These are phyloP conservation scores for Sistotremastrum suecicum DNA, from an alignment of 768 basidiomycete genomes.

Conservation along the genomic window DNA sequence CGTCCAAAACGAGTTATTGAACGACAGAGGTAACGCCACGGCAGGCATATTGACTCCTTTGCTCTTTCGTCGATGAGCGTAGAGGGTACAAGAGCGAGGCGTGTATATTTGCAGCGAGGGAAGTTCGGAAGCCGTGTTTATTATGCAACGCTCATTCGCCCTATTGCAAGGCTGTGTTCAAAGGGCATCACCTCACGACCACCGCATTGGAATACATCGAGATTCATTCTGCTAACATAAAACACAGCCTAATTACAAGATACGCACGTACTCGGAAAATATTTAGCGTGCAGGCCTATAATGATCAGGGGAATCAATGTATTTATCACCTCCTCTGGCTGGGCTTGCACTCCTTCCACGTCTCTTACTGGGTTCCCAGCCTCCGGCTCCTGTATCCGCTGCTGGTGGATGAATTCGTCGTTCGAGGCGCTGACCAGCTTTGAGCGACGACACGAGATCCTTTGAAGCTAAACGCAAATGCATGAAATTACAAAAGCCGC, in stretches of 20 bases:
- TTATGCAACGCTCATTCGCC: too few species aligned
- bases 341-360: constrained; percentile 68
- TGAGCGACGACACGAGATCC: constrained; percentile 64
- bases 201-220: too few species aligned
- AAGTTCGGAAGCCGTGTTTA: too few species aligned
- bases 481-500: constrained; percentile 99
- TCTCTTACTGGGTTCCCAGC: constrained; percentile 72
- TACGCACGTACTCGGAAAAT: too few species aligned
- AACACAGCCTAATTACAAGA: too few species aligned
- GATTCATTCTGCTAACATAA: too few species aligned
- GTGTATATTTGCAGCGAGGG: too few species aligned
- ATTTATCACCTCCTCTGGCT: constrained; percentile 30
- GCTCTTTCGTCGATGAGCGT: neutral
- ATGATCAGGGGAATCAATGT: too few species aligned
- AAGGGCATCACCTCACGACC: too few species aligned
- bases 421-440: constrained; percentile 73
- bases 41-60: constrained; percentile 48
- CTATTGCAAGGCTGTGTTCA: too few species aligned
- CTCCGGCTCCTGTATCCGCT: constrained; percentile 50
- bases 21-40: constrained; percentile 75
- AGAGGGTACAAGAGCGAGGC: neutral
- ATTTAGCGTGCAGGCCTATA: too few species aligned
- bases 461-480: constrained; percentile 82
- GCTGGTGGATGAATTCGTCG: constrained; percentile 59
- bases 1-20: constrained; percentile 91